Evolutionary conservation across 768 basidiomycete genomes (phyloP).

Genomic region (Russula brevipes): DNA sequence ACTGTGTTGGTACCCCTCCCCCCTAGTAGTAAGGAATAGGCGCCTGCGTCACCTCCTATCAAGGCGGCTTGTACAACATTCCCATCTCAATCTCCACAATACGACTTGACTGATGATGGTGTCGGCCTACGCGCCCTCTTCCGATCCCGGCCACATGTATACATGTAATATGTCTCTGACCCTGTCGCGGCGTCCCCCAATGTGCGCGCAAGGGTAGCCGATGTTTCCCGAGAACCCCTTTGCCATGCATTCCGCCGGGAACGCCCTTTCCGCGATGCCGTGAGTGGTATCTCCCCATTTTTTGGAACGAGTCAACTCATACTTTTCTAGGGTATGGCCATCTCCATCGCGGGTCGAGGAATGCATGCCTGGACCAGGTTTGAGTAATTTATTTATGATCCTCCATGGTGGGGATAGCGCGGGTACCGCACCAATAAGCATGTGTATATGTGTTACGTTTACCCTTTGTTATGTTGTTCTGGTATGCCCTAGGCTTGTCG

Average conservation of each 20-base stretch:
- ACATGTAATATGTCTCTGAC: constrained; percentile 17
- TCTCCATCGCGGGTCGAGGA: neutral
- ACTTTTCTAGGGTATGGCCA: neutral
- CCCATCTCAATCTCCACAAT: neutral
- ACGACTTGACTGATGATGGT: constrained; percentile 8
- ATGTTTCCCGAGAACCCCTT: neutral
- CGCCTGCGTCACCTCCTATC: constrained; percentile 17
- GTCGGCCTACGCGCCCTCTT: neutral
- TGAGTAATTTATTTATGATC: constrained; percentile 14
- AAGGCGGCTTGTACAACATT: constrained; percentile 18
- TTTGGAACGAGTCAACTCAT: neutral
- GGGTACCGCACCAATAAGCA: neutral
- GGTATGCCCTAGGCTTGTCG: neutral
- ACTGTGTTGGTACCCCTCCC: constrained; percentile 9
- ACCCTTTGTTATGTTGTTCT: neutral
- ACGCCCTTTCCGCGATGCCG: neutral
- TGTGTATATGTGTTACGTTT: neutral
- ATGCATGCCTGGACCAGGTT: neutral
- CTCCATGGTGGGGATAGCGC: neutral
- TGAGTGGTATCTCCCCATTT: neutral
- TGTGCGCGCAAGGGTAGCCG: neutral
- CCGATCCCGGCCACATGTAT: constrained; percentile 15
- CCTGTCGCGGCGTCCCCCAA: neutral
- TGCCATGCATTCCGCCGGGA: neutral
- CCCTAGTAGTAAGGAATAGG: constrained; percentile 11